These are phyloP conservation scores for Linanthus parryae DNA, from an alignment of 148 eudicot species.

Conservation along the genomic window DNA sequence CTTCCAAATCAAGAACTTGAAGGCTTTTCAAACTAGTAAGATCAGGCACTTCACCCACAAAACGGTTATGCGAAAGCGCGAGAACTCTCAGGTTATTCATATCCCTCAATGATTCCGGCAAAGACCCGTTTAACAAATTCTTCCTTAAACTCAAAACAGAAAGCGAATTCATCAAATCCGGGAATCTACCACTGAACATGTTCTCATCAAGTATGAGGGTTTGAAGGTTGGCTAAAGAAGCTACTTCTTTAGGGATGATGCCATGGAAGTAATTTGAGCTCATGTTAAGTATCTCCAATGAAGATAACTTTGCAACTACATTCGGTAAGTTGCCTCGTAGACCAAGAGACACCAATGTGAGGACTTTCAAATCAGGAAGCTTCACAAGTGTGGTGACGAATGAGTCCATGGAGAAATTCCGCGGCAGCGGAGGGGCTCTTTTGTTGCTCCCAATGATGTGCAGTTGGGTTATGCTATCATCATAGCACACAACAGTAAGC, in stretches of 20 bases:
- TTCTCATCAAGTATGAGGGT: slow-evolving; percentile 69
- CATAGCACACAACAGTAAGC: slow-evolving; percentile 75
- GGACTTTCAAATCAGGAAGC: slow-evolving; percentile 77
- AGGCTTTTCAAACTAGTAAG: slow-evolving; percentile 53
- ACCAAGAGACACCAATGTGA: slow-evolving; percentile 72
- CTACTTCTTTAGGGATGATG: slow-evolving; percentile 43
- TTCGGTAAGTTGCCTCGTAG: slow-evolving; percentile 65
- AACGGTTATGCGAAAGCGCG: slow-evolving; percentile 54
- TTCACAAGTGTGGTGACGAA: slow-evolving; percentile 48
- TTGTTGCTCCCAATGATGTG: slow-evolving; percentile 45
- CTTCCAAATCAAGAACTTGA: slow-evolving; percentile 61
- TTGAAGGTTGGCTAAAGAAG: slow-evolving; percentile 54
- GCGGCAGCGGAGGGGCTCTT: slow-evolving; percentile 37
- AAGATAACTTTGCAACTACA: slow-evolving; percentile 35
- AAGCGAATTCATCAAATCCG: slow-evolving; percentile 49
- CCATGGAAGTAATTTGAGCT: slow-evolving; percentile 68
- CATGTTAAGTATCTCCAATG: slow-evolving; percentile 78
- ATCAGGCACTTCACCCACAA: slow-evolving; percentile 69
- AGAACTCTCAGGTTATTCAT: slow-evolving; percentile 62
- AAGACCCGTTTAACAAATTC: slow-evolving; percentile 58
- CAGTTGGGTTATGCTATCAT: slow-evolving; percentile 60
- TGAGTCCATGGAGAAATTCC: slow-evolving; percentile 57
- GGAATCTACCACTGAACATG: slow-evolving; percentile 50
- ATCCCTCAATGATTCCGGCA: slow-evolving; percentile 53
- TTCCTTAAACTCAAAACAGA: slow-evolving; percentile 69